Evolutionary conservation across 1,139 yeast genomes (phyloP).

Genomic region (Candida pseudoviswanathii): DNA sequence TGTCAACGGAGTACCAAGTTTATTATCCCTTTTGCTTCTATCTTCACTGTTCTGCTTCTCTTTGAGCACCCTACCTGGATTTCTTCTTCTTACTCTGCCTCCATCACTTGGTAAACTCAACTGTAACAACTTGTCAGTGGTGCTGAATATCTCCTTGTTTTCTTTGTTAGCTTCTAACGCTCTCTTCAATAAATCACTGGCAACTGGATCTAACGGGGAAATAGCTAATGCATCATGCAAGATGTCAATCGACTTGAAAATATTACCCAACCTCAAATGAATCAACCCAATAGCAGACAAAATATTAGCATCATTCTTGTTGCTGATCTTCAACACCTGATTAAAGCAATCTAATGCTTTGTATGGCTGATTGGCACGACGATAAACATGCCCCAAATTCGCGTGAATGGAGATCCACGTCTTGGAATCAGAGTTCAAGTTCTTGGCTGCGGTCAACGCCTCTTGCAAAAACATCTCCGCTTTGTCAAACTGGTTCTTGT

Average conservation of each 20-base stretch:
- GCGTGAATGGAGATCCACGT: conserved; percentile 88
- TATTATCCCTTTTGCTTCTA: conserved; percentile 10
- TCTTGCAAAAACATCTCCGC: conserved; percentile 75
- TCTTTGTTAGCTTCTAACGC: conserved; percentile 71
- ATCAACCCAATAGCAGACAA: conserved; percentile 85
- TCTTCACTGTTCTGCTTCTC: conserved; percentile 1
- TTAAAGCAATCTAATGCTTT: conserved; percentile 76
- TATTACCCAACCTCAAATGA: conserved; percentile 67
- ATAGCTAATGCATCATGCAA: conserved; percentile 83
- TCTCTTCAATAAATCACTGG: conserved; percentile 75
- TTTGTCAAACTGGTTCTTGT: conserved; percentile 63
- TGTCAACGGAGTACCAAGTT: conserved; percentile 24
- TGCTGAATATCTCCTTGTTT: conserved; percentile 27
- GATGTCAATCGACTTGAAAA: conserved; percentile 68
- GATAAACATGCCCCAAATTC: conserved; percentile 88
- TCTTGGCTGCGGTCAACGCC: conserved; percentile 72
- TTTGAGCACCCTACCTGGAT: background rate
- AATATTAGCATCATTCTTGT: conserved; percentile 69
- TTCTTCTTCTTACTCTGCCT: conserved; percentile 6
- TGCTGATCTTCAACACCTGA: conserved; percentile 70
- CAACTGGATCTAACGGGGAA: conserved; percentile 80
- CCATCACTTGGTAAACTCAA: conserved; percentile 21
- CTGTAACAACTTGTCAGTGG: conserved; percentile 20
- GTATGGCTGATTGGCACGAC: conserved; percentile 63
- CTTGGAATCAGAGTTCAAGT: conserved; percentile 74